Evolutionary conservation across 2,329 filamentous ascomycete species (phyloP).

Genomic region (Exophiala spinifera): DNA sequence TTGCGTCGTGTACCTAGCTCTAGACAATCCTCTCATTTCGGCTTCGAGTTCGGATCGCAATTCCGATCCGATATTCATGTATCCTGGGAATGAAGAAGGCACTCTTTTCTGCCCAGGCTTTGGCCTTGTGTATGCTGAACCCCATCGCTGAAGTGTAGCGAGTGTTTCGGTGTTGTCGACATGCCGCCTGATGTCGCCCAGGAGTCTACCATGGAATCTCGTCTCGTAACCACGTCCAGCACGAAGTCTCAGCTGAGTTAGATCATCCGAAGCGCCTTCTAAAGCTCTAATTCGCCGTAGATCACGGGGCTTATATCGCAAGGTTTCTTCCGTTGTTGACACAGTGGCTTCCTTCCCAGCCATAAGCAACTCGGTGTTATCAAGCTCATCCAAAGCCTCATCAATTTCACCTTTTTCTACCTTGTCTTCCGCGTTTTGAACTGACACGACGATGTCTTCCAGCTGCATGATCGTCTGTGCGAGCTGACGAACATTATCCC

Average conservation of each 20-base stretch:
- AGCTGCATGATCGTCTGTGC: slow-evolving; percentile 81
- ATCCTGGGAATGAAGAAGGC: slow-evolving; percentile 70
- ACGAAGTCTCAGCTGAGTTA: slow-evolving; percentile 70
- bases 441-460: slow-evolving; percentile 69
- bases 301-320: slow-evolving; percentile 50
- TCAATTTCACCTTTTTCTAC: slow-evolving; percentile 84
- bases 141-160: slow-evolving; percentile 82
- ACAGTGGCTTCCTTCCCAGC: slow-evolving; percentile 52
- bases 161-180: slow-evolving; percentile 66
- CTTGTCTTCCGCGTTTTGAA: slow-evolving; percentile 72
- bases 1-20: slow-evolving; percentile 72
- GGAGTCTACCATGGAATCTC: slow-evolving; percentile 72
- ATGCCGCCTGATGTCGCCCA: slow-evolving; percentile 78
- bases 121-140: slow-evolving; percentile 68
- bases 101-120: slow-evolving; percentile 66
- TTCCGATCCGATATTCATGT: slow-evolving; percentile 68
- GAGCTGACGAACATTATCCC: slow-evolving; percentile 80
- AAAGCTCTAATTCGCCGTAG: slow-evolving; percentile 74
- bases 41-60: slow-evolving; percentile 68
- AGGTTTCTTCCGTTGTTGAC: slow-evolving; percentile 16
- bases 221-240: slow-evolving; percentile 85
- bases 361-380: slow-evolving; percentile 74
- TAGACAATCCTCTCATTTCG: slow-evolving; percentile 73
- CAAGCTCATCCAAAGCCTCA: slow-evolving; percentile 72
- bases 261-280: slow-evolving; percentile 73